Base-by-base conservation (phyloP, 371 early-diverging fungal genomes). In the Batrachochytrium dendrobatidis region DNA sequence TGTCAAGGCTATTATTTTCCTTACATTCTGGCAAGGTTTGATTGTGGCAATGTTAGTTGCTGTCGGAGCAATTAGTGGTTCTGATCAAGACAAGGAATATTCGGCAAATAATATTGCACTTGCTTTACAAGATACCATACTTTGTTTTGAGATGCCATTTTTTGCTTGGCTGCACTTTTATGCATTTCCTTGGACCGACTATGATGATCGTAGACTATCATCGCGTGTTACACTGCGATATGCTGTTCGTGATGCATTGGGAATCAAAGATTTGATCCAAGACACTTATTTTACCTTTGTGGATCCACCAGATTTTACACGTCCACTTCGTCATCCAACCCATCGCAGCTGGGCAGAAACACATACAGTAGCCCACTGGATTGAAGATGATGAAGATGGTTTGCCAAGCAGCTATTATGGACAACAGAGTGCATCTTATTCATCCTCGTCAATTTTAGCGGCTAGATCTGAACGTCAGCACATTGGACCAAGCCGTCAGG, bases 1-100 rank as follows among this genome's bases (percentile, higher is more conserved):
- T 61, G 86, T 96, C 65, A 96, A 96, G 70, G 89, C 91, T 3
- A 86, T 94, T 33, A 86, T 96, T 54, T 95, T 95, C 67, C 89
- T 96, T 66, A 89, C 95, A 0, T 96, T 90, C 68, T 96, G 95
- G 51, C 97, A 96, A 69, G 86, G 93, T n/a, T 73, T 96, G 22
- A 79, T 83, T 20, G 78, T 96, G 34, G 87, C 96, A 8, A 71
- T 94, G 10, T 63, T 94, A 33, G 89, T 90, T 0, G 80, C 82
- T 25, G 68, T 82, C 0, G 92, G 91, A 5, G 60, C 84, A 22
- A 86, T 93, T 52, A 80, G 76, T 44, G 83, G 76, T 57, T 76
- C 84, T 84, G 76, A 71, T 73, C 29, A 62, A 26, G 76, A 81
- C 15, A 70, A 68, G 20, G 53, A 63, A 3, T 73, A 81, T 52